Percentiles rank a stretch among this genome's conserved stretches.
Evolutionary conservation across 257 asterid species (phyloP).

Genomic region (Ilex aquifolium): DNA sequence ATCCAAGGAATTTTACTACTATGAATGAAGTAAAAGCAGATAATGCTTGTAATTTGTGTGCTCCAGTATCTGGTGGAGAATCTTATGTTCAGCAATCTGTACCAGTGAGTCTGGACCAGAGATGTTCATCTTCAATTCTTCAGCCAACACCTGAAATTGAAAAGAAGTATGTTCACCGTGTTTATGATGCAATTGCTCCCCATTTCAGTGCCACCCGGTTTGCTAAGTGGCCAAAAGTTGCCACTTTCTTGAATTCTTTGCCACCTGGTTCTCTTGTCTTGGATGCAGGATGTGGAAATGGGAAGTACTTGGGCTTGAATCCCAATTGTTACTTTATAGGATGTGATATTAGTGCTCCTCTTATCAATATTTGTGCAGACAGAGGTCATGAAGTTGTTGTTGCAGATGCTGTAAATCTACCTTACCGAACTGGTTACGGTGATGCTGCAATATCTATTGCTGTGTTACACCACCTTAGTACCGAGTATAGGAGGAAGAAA

Average conservation of each 20-base stretch:
- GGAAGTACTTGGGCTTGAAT: slow-evolving; percentile 83
- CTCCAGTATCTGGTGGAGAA: slow-evolving; percentile 20
- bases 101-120: slow-evolving; percentile 23
- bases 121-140: slow-evolving; percentile 33
- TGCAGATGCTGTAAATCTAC: slow-evolving; percentile 93
- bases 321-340: slow-evolving; percentile 68
- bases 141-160: slow-evolving; percentile 88
- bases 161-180: slow-evolving; percentile 86
- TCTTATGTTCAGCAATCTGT: slow-evolving; percentile 44
- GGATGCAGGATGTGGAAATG: slow-evolving; percentile 97
- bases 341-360: slow-evolving; percentile 82
- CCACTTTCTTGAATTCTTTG: slow-evolving; percentile 63
- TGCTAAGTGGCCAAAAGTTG: slow-evolving; percentile 99
- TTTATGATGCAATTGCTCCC: slow-evolving; percentile 98
- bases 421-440: slow-evolving; percentile 74
- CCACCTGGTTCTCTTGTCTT: slow-evolving; percentile 70
- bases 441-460: slow-evolving; percentile 98
- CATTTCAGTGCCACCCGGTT: slow-evolving; percentile 93
- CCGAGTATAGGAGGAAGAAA: slow-evolving; percentile 73
- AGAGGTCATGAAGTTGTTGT: slow-evolving; percentile 85
- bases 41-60: slow-evolving; percentile 11
- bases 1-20: slow-evolving; percentile 24
- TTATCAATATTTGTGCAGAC: slow-evolving; percentile 65
- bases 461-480: slow-evolving; percentile 91
- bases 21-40: slow-evolving; percentile 48